These are phyloP conservation scores for Collybiopsis luxurians DNA, from an alignment of 768 basidiomycete species.

Conservation along the genomic window DNA sequence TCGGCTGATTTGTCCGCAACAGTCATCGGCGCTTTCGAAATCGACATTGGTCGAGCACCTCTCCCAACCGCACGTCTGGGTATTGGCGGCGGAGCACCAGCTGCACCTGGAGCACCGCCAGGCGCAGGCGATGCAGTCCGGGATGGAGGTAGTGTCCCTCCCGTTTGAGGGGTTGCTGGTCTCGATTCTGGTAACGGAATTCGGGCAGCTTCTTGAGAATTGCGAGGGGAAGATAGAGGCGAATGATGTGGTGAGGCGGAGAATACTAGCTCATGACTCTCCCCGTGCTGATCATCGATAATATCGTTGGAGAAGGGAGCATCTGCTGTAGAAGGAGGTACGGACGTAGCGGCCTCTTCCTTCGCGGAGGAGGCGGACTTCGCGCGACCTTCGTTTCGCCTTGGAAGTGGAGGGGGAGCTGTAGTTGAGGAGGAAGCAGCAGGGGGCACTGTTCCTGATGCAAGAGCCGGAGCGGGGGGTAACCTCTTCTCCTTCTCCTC, in stretches of 20 bases:
- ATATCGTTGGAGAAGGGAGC: slow-evolving; percentile 11
- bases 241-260: slow-evolving; percentile 9
- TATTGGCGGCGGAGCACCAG: slow-evolving; percentile 50
- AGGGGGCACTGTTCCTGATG: slow-evolving; percentile 32
- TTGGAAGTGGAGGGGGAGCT: not conserved
- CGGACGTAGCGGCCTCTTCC: too few relatives aligned
- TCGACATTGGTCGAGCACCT: slow-evolving; percentile 27
- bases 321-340: not conserved
- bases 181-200: slow-evolving; percentile 44
- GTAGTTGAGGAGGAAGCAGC: not conserved
- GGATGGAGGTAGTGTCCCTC: slow-evolving; percentile 22
- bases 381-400: not conserved
- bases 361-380: too few relatives aligned
- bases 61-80: slow-evolving; percentile 66
- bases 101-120: slow-evolving; percentile 8
- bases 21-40: not conserved
- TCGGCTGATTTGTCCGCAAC: not conserved
- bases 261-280: slow-evolving; percentile 5
- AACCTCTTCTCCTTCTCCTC: slow-evolving; percentile 23
- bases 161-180: slow-evolving; percentile 33
- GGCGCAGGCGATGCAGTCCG: slow-evolving; percentile 37
- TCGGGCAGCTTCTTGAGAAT: slow-evolving; percentile 23
- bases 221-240: slow-evolving; percentile 8
- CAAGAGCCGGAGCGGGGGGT: slow-evolving; percentile 24
- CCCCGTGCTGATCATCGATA: slow-evolving; percentile 9